Conservation (phyloP, 169 alveolate species). For the Eimeria necatrix region DNA sequence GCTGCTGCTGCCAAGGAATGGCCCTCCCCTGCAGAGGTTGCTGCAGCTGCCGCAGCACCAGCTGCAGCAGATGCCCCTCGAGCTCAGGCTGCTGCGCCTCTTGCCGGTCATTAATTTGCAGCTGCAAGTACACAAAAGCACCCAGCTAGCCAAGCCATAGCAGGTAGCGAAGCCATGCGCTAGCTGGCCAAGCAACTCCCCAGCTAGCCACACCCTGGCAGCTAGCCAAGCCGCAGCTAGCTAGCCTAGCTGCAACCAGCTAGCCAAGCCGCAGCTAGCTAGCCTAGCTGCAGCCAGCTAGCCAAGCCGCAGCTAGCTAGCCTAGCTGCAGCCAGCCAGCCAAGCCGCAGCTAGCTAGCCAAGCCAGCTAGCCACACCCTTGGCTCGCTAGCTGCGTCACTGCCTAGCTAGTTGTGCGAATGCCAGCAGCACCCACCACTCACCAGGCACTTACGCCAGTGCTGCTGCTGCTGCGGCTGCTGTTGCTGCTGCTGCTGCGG, state of each 20-base stretch:
- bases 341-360: too few relatives aligned
- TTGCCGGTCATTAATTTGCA: slow-evolving; percentile 34
- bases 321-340: not conserved
- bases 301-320: not conserved
- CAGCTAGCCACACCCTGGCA: not conserved
- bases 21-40: slow-evolving; percentile 2
- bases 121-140: slow-evolving; percentile 1
- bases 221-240: slow-evolving; percentile 41
- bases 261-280: slow-evolving; percentile 19
- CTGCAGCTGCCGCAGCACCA: slow-evolving; percentile 73
- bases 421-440: not conserved
- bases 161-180: not conserved
- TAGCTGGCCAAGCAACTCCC: not conserved
- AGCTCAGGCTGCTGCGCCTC: slow-evolving; percentile 45
- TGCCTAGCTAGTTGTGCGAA: not conserved
- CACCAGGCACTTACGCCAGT: not conserved
- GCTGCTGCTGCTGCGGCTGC: not conserved
- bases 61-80: slow-evolving; percentile 39
- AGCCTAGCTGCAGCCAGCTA: not conserved
- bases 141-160: not conserved
- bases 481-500: slow-evolving; percentile 52
- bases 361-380: not conserved
- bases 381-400: not conserved
- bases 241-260: too few relatives aligned
- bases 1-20: slow-evolving; percentile 23